Conservation (phyloP, 1,139 yeast genomes). For the Meyerozyma athensensis region DNA sequence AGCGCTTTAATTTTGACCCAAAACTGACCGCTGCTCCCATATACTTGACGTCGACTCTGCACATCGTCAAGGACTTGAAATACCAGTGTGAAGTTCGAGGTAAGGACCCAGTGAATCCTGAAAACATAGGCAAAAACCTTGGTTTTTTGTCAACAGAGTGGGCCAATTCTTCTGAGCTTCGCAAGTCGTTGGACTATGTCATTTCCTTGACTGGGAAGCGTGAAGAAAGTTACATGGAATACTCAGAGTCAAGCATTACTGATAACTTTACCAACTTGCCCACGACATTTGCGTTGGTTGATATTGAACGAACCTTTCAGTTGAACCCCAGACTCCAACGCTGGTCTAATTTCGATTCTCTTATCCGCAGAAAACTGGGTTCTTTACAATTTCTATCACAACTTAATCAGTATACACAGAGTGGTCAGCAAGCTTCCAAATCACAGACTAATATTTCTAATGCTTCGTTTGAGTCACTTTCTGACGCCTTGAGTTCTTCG, state of each 20-base stretch:
- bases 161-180: constrained; percentile 30
- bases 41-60: constrained; percentile 54
- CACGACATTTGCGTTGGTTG: constrained; percentile 28
- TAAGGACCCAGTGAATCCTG: constrained; percentile 18
- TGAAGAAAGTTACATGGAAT: constrained; percentile 12
- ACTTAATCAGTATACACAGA: background rate
- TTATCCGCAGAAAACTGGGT: constrained; percentile 3
- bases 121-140: constrained; percentile 14
- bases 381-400: background rate
- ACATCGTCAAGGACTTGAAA: constrained; percentile 57
- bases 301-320: constrained; percentile 15
- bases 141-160: constrained; percentile 20
- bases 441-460: background rate
- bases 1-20: constrained; percentile 14
- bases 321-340: constrained; percentile 17
- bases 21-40: constrained; percentile 17
- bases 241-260: constrained; percentile 12
- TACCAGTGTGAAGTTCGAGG: constrained; percentile 47
- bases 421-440: background rate
- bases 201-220: constrained; percentile 21
- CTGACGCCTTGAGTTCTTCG: constrained; percentile 1
- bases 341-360: constrained; percentile 15
- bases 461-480: background rate
- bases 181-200: constrained; percentile 29
- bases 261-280: constrained; percentile 15